Evolutionary conservation across 2,329 filamentous ascomycete genomes (phyloP).

Genomic region (Aspergillus glaucus): DNA sequence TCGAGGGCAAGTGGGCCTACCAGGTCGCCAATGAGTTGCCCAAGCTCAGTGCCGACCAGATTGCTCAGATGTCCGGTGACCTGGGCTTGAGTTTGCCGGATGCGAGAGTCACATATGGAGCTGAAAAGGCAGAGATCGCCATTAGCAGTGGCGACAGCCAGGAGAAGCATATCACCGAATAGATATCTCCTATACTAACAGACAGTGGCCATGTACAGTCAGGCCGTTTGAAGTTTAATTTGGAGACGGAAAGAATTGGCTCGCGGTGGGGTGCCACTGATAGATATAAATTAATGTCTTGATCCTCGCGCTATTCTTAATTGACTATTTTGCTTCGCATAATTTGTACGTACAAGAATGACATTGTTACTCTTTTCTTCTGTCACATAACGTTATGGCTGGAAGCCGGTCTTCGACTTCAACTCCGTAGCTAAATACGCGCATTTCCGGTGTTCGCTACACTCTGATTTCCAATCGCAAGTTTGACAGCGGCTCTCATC

Average conservation of each 20-base stretch:
- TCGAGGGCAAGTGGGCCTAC: conserved; percentile 28
- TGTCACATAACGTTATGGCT: neutral
- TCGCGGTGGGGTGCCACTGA: neutral
- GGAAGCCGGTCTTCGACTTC: neutral
- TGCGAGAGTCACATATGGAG: conserved; percentile 4
- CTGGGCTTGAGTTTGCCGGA: conserved; percentile 28
- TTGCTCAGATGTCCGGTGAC: conserved; percentile 17
- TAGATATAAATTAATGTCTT: neutral
- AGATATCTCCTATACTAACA: neutral
- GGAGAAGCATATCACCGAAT: conserved; percentile 3
- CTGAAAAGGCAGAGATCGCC: conserved; percentile 17
- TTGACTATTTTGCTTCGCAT: neutral
- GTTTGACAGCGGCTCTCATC: neutral
- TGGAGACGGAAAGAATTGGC: neutral
- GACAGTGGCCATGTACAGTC: neutral
- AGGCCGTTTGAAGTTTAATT: neutral
- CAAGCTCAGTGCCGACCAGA: conserved; percentile 23
- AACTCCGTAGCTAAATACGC: neutral
- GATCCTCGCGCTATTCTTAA: neutral
- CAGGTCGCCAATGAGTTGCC: conserved; percentile 21
- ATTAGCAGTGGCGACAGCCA: conserved; percentile 13
- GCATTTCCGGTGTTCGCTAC: neutral
- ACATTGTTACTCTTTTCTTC: neutral
- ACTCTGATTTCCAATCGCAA: neutral
- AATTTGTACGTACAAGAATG: neutral